A percentile compares a stretch with the other conserved stretches of the same genome.
These are phyloP conservation scores for Nidula microcarpa DNA, from an alignment of 768 basidiomycete genomes.

Conservation along the genomic window DNA sequence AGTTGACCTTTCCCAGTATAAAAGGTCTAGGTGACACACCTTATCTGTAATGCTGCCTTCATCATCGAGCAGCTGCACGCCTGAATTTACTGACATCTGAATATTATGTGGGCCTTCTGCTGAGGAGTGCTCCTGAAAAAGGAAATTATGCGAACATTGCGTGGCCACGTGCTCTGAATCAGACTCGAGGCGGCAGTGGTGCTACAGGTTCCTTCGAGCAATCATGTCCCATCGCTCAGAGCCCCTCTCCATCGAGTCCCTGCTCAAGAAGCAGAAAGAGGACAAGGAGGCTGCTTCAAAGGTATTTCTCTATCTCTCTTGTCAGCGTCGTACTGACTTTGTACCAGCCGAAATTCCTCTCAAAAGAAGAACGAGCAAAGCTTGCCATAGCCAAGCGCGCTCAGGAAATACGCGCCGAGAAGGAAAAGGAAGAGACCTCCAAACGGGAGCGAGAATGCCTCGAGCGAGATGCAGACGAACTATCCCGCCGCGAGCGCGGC, in stretches of 20 bases:
- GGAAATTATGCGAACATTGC: not conserved
- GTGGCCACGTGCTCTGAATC: not conserved
- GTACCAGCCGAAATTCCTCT: slow-evolving; percentile 85
- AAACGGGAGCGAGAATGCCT: slow-evolving; percentile 64
- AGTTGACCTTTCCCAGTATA: too few species aligned
- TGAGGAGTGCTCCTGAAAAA: slow-evolving; percentile 46
- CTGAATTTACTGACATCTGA: too few species aligned
- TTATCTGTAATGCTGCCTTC: slow-evolving; percentile 67
- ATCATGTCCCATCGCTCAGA: slow-evolving; percentile 49
- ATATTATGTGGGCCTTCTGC: slow-evolving; percentile 56
- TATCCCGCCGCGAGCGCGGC: slow-evolving; percentile 50
- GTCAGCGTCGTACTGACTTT: not conserved
- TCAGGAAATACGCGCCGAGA: slow-evolving; percentile 76
- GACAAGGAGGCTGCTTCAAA: slow-evolving; percentile 91
- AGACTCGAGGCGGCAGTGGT: too few species aligned
- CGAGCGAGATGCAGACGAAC: slow-evolving; percentile 71
- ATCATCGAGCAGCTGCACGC: slow-evolving; percentile 60
- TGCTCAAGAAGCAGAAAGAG: slow-evolving; percentile 81
- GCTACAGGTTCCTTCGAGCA: too few species aligned
- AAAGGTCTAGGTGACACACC: slow-evolving; percentile 32
- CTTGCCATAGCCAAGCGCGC: slow-evolving; percentile 86
- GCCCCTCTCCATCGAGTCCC: slow-evolving; percentile 85
- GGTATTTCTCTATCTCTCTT: slow-evolving; percentile 36
- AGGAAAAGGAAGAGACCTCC: slow-evolving; percentile 58
- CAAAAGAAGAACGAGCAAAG: slow-evolving; percentile 87